A percentile compares a stretch with the other conserved stretches of the same genome.
phyloP scores from a whole-genome alignment of 2,329 filamentous ascomycete genomes.

The Pyrenophora graminea region DNA sequence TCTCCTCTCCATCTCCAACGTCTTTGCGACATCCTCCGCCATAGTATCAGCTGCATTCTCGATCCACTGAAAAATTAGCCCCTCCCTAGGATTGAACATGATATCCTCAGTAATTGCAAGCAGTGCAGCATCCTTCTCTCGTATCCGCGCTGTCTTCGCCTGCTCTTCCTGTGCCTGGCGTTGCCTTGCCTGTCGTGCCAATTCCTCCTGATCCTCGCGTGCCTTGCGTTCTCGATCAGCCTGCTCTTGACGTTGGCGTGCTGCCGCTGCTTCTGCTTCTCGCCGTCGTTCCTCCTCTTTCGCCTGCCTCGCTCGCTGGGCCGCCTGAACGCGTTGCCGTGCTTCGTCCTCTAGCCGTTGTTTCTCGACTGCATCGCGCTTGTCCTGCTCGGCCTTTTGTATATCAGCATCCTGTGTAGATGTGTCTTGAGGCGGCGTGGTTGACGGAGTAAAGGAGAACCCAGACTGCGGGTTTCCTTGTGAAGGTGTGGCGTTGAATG shows the following conservation, averaged over 20 bases:
- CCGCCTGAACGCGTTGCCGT: slow-evolving; percentile 17
- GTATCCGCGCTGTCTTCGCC: slow-evolving; percentile 17
- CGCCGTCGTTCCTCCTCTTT: slow-evolving; percentile 19
- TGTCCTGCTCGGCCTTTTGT: slow-evolving; percentile 16
- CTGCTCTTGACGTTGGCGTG: slow-evolving; percentile 21
- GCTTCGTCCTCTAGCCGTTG: slow-evolving; percentile 16
- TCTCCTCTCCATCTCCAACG: slow-evolving; percentile 39
- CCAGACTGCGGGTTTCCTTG: slow-evolving; percentile 7
- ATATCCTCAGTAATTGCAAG: slow-evolving; percentile 45
- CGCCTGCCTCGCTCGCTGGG: slow-evolving; percentile 12
- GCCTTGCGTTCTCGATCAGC: slow-evolving; percentile 19
- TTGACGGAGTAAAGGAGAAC: slow-evolving; percentile 21
- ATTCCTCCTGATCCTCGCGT: slow-evolving; percentile 26
- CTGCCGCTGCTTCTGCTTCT: slow-evolving; percentile 15
- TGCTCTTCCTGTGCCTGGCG: slow-evolving; percentile 28
- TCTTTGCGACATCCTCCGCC: slow-evolving; percentile 41
- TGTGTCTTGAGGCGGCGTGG: slow-evolving; percentile 14
- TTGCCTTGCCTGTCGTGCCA: slow-evolving; percentile 24
- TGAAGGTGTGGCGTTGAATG: background rate
- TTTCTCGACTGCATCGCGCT: slow-evolving; percentile 17
- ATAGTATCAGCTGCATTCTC: slow-evolving; percentile 46
- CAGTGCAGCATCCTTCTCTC: slow-evolving; percentile 28
- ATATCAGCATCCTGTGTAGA: slow-evolving; percentile 12
- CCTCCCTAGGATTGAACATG: slow-evolving; percentile 44
- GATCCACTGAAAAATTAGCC: slow-evolving; percentile 53